phyloP scores from a whole-genome alignment of 495 filamentous ascomycete genomes.

The Friedmanniomyces simplex region DNA sequence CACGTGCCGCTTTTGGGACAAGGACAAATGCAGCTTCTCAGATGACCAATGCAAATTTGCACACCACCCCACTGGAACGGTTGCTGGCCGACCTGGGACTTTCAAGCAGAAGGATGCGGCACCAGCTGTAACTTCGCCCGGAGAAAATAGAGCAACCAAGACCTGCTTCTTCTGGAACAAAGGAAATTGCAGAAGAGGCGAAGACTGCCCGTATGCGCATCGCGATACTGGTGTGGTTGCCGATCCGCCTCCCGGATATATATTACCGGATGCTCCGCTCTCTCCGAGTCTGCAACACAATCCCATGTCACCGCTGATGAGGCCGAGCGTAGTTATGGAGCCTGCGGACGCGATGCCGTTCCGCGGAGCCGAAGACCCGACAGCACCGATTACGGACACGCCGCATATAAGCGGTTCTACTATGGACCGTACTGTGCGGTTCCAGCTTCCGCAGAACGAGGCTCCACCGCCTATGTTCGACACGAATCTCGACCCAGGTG shows the following conservation, averaged over 20 bases:
- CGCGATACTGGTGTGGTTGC: not conserved
- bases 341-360: too few relatives aligned
- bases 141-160: too few relatives aligned
- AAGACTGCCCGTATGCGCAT: not conserved
- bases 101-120: not conserved
- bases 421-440: not conserved
- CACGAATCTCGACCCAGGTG: not conserved
- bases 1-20: conserved; percentile 2
- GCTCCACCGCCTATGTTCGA: not conserved
- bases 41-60: conserved; percentile 2
- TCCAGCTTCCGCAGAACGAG: not conserved
- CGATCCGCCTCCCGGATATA: not conserved
- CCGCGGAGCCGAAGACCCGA: too few relatives aligned
- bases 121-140: not conserved
- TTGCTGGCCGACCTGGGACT: not conserved
- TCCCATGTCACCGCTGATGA: not conserved
- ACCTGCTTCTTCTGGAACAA: conserved; percentile 9
- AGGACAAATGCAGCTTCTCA: not conserved
- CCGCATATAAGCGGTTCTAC: not conserved
- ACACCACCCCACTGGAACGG: not conserved
- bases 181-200: not conserved
- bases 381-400: not conserved
- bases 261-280: too few relatives aligned
- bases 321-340: not conserved
- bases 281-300: too few relatives aligned